Conservation (phyloP, 2,329 filamentous ascomycete genomes). For the Penicillium sp. region DNA sequence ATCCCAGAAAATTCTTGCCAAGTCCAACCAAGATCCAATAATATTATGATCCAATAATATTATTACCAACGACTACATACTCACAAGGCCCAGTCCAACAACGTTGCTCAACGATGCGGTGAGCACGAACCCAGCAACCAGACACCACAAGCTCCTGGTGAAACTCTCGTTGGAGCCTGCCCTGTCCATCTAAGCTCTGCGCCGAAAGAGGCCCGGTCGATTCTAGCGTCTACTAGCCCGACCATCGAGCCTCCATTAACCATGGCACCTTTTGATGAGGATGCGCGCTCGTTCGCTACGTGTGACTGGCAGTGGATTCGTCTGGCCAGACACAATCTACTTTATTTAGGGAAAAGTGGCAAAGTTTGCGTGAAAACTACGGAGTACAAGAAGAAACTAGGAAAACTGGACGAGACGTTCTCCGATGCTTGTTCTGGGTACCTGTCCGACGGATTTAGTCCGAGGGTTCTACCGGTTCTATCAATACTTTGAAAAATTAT, state of each 20-base stretch:
- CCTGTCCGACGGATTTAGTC: slow-evolving; percentile 6
- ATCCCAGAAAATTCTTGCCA: slow-evolving; percentile 8
- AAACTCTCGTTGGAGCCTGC: slow-evolving; percentile 15
- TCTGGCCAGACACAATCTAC: slow-evolving; percentile 5
- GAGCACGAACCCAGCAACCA: slow-evolving; percentile 8
- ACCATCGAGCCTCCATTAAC: slow-evolving; percentile 22
- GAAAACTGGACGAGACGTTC: neutral
- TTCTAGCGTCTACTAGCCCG: slow-evolving; percentile 32
- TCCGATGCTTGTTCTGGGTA: neutral
- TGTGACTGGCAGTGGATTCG: slow-evolving; percentile 20
- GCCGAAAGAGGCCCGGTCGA: slow-evolving; percentile 19
- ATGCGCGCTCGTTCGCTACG: slow-evolving; percentile 25
- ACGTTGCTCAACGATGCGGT: slow-evolving; percentile 25
- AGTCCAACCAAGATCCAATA: slow-evolving; percentile 5
- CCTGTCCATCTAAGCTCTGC: slow-evolving; percentile 26
- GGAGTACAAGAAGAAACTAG: neutral
- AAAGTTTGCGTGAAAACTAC: neutral
- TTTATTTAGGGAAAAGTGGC: slow-evolving; percentile 6
- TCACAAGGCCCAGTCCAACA: slow-evolving; percentile 2
- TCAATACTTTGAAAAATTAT: neutral
- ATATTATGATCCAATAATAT: neutral
- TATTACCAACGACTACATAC: neutral
- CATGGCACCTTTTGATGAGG: slow-evolving; percentile 36
- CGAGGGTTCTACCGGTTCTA: neutral
- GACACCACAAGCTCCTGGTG: neutral